Conservation (phyloP, 2,329 filamentous ascomycete species). For the Fusarium irregulare region DNA sequence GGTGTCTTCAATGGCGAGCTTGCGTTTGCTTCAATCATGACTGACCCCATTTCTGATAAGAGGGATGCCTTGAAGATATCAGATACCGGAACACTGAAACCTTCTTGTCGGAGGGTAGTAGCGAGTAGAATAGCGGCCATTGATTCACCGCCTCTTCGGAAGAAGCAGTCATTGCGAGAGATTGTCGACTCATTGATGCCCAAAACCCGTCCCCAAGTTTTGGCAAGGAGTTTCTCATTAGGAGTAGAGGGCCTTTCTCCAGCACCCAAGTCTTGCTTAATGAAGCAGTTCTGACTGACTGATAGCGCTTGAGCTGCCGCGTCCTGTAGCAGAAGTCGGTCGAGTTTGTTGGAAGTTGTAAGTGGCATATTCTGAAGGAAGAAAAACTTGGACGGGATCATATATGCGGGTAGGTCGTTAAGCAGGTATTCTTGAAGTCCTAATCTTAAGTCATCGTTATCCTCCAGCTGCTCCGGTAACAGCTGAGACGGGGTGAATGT, state of each 20-base stretch:
- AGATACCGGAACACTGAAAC: neutral
- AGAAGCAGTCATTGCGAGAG: neutral
- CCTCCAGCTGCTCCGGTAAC: neutral
- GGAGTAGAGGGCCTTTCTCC: neutral
- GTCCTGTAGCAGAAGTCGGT: neutral
- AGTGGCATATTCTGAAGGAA: neutral
- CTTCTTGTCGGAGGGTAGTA: neutral
- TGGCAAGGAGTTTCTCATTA: neutral
- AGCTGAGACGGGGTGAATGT: neutral
- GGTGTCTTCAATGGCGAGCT: neutral
- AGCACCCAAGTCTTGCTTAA: neutral
- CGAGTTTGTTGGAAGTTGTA: constrained; percentile 2
- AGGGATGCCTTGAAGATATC: constrained; percentile 1
- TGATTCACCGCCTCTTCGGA: neutral
- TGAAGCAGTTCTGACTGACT: neutral
- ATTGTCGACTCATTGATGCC: neutral
- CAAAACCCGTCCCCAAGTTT: neutral
- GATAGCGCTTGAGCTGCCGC: neutral
- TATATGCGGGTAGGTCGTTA: neutral
- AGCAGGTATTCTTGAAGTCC: neutral
- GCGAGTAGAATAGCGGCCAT: neutral
- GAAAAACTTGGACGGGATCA: neutral
- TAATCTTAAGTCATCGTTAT: neutral
- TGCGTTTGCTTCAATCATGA: neutral
- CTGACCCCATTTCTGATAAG: neutral